Conservation (phyloP, 768 basidiomycete genomes). For the Cystofilobasidium bisporidii region DNA sequence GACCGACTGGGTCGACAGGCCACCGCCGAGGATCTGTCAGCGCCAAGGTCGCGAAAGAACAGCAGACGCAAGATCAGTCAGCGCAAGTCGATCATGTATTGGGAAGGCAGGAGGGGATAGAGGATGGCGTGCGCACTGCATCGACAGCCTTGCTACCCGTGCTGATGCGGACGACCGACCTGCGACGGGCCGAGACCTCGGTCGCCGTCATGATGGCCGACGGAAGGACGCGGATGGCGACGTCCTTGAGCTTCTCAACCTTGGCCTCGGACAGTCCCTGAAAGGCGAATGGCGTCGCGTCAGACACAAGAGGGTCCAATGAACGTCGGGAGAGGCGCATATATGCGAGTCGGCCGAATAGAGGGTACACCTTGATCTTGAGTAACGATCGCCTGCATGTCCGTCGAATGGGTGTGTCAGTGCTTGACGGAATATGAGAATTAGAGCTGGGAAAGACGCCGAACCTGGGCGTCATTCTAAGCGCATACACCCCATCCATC, state of each 20-base stretch:
- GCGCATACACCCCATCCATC: background rate
- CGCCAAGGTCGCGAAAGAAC: too few relatives aligned
- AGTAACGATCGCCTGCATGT: constrained; percentile 9
- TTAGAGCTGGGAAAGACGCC: background rate
- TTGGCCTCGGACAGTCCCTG: constrained; percentile 29
- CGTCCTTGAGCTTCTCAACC: constrained; percentile 28
- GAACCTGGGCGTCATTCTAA: constrained; percentile 1
- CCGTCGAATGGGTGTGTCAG: constrained; percentile 17
- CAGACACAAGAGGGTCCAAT: background rate
- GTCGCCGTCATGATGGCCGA: constrained; percentile 26
- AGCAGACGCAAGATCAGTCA: too few relatives aligned
- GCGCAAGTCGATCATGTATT: background rate
- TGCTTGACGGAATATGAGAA: background rate
- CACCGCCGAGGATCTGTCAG: constrained; percentile 15
- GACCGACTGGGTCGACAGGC: constrained; percentile 25
- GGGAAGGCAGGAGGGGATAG: background rate
- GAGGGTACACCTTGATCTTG: constrained; percentile 22
- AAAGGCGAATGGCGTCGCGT: too few relatives aligned
- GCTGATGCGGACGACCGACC: constrained; percentile 19
- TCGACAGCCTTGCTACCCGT: constrained; percentile 27
- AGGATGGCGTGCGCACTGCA: constrained; percentile 2
- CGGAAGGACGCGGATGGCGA: constrained; percentile 8
- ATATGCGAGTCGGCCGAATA: background rate
- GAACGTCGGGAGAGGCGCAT: background rate
- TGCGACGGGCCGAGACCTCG: constrained; percentile 17